Conservation (phyloP, 176 grass and related monocot species). For the Oryza glaberrima region DNA sequence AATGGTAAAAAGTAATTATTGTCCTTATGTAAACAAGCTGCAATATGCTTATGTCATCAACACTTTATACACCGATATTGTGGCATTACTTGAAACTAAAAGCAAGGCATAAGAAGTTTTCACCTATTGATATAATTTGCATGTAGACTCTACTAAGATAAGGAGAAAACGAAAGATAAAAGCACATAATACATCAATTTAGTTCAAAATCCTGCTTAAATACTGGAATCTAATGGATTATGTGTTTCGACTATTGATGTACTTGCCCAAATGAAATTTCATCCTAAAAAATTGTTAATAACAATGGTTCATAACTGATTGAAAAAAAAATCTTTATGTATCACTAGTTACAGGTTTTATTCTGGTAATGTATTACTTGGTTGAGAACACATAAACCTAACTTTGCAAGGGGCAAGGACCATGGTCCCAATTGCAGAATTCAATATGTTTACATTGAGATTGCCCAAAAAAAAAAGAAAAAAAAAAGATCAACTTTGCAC, state of each 20-base stretch:
- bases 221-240: too few species aligned
- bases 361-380: neutral
- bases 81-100: too few species aligned
- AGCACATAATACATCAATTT: neutral
- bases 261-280: neutral
- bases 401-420: neutral
- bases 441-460: neutral
- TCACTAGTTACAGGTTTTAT: neutral
- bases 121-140: too few species aligned
- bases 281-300: neutral
- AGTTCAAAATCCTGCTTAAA: neutral
- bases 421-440: neutral
- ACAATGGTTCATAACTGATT: neutral
- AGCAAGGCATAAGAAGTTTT: too few species aligned
- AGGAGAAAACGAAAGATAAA: neutral
- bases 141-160: neutral
- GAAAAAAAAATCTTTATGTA: neutral
- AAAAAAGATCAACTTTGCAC: neutral
- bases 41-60: neutral
- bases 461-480: neutral
- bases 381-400: neutral
- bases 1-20: too few species aligned
- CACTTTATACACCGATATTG: neutral
- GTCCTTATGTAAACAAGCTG: neutral
- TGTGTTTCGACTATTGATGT: too few species aligned